phyloP scores from a whole-genome alignment of 2,329 filamentous ascomycete species.

The Lachnellula willkommii region DNA sequence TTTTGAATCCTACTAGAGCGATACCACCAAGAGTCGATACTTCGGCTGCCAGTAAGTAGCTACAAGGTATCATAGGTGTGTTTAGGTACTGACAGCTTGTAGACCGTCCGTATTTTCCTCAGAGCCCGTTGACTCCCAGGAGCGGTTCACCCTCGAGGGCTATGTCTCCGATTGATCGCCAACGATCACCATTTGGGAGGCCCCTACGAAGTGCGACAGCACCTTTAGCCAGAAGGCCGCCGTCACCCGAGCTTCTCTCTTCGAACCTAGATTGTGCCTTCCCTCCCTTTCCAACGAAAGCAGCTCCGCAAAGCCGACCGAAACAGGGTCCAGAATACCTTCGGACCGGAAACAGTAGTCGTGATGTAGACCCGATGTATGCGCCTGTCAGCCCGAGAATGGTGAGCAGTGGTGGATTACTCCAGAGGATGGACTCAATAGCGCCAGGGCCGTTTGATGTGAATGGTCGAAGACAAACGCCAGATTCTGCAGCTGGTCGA shows the following conservation, averaged over 20 bases:
- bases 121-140: conserved; percentile 57
- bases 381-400: conserved; percentile 45
- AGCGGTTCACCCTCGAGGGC: conserved; percentile 57
- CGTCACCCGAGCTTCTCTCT: conserved; percentile 39
- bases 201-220: conserved; percentile 35
- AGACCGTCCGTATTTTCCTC: conserved; percentile 52
- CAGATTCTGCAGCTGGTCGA: conserved; percentile 17
- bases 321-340: conserved; percentile 12
- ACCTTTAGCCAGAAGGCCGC: conserved; percentile 34
- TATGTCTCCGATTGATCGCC: conserved; percentile 54
- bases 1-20: conserved; percentile 36
- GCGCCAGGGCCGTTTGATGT: conserved; percentile 61
- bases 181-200: conserved; percentile 35
- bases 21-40: conserved; percentile 47
- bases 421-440: conserved; percentile 61
- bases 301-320: conserved; percentile 12
- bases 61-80: neutral
- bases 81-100: conserved; percentile 31
- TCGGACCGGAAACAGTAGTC: conserved; percentile 11
- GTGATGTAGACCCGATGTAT: conserved; percentile 38
- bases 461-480: conserved; percentile 32
- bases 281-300: conserved; percentile 44
- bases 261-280: conserved; percentile 48
- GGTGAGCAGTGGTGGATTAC: conserved; percentile 40
- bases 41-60: conserved; percentile 45